A percentile compares a stretch with the other conserved stretches of the same genome.
phyloP scores from a whole-genome alignment of 176 grass and related monocot genomes.

The Coix lacrymajobi region DNA sequence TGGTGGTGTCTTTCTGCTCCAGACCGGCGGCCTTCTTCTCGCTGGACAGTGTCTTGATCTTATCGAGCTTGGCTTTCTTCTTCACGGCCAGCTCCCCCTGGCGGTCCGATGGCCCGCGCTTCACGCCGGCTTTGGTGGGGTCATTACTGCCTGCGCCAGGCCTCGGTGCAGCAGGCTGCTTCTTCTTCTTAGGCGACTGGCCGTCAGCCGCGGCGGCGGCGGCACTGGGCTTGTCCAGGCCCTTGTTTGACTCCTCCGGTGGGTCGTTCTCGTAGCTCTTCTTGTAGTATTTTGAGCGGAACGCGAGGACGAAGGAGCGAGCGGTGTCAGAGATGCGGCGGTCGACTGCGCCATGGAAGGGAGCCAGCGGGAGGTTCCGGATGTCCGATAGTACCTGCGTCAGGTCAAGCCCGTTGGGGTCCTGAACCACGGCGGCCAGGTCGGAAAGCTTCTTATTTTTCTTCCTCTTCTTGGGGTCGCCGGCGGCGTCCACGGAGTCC shows the following conservation, averaged over 20 bases:
- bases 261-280: slow-evolving; percentile 63
- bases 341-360: slow-evolving; percentile 49
- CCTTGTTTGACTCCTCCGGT: slow-evolving; percentile 41
- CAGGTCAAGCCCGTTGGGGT: slow-evolving; percentile 36
- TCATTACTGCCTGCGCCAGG: slow-evolving; percentile 8
- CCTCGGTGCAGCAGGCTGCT: not conserved
- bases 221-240: slow-evolving; percentile 2
- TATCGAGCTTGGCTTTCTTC: slow-evolving; percentile 74
- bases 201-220: not conserved
- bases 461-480: slow-evolving; percentile 57
- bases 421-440: not conserved
- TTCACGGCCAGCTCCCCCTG: slow-evolving; percentile 68
- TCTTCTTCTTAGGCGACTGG: slow-evolving; percentile 50
- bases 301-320: slow-evolving; percentile 59
- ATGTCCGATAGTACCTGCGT: slow-evolving; percentile 61
- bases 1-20: slow-evolving; percentile 13
- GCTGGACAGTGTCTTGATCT: slow-evolving; percentile 49
- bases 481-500: not conserved
- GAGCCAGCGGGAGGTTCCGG: slow-evolving; percentile 61
- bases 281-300: slow-evolving; percentile 70
- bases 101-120: slow-evolving; percentile 55
- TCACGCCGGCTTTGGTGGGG: slow-evolving; percentile 43
- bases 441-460: slow-evolving; percentile 48
- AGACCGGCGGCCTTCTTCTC: slow-evolving; percentile 65
- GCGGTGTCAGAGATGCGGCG: slow-evolving; percentile 35